phyloP scores from a whole-genome alignment of 2,329 filamentous ascomycete species.

The Biscogniauxia marginata region DNA sequence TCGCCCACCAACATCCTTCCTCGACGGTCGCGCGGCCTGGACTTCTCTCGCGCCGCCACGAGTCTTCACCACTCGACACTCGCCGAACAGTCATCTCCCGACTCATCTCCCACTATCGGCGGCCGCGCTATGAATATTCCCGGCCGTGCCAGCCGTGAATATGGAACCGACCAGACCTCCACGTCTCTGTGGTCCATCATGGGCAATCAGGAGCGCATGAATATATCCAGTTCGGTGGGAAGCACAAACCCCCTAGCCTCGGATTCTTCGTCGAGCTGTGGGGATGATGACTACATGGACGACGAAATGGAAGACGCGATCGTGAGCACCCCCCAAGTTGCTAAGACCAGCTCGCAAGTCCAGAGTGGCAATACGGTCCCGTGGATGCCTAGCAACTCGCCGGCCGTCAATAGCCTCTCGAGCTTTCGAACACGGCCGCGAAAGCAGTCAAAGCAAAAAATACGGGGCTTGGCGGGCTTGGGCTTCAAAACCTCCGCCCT shows the following conservation, averaged over 20 bases:
- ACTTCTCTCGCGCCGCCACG: conserved; percentile 90
- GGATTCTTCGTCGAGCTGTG: conserved; percentile 73
- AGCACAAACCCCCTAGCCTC: conserved; percentile 74
- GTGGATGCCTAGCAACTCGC: conserved; percentile 66
- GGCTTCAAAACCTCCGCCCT: conserved; percentile 47
- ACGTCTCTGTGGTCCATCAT: conserved; percentile 71
- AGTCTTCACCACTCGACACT: conserved; percentile 94
- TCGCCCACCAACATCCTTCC: conserved; percentile 87
- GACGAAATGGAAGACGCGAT: conserved; percentile 78
- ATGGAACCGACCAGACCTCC: conserved; percentile 62
- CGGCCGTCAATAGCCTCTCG: conserved; percentile 72
- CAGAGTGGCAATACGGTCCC: conserved; percentile 42
- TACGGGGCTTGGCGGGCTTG: conserved; percentile 47
- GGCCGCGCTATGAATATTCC: conserved; percentile 65
- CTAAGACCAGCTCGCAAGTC: conserved; percentile 53
- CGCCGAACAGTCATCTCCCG: conserved; percentile 82
- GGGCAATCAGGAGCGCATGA: conserved; percentile 66
- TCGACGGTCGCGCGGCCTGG: conserved; percentile 82
- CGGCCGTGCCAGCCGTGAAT: conserved; percentile 48
- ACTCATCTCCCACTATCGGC: conserved; percentile 83
- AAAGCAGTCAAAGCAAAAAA: conserved; percentile 59
- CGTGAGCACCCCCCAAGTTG: conserved; percentile 76
- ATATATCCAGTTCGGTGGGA: conserved; percentile 77
- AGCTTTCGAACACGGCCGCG: conserved; percentile 78
- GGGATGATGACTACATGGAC: conserved; percentile 69